These are phyloP conservation scores for Porcisia hertigi DNA, from an alignment of 208 protist genomes.

Conservation along the genomic window DNA sequence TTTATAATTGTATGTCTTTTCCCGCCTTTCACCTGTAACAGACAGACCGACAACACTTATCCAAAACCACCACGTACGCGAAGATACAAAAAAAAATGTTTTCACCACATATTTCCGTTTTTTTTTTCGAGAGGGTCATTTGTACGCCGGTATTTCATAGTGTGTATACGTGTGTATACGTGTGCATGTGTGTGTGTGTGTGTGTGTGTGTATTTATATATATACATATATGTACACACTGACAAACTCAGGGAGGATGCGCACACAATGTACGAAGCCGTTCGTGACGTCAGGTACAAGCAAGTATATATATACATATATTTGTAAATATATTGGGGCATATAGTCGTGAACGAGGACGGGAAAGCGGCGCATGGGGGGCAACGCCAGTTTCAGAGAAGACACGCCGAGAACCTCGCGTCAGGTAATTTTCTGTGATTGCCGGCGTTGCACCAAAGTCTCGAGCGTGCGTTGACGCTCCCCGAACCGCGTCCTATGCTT, in stretches of 20 bases:
- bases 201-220: neutral
- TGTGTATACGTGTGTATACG: neutral
- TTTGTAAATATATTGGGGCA: neutral
- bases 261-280: too few relatives aligned
- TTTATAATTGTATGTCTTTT: neutral
- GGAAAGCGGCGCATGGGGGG: too few relatives aligned
- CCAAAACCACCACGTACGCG: neutral
- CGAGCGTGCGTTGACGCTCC: too few relatives aligned
- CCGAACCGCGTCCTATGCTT: too few relatives aligned
- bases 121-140: neutral
- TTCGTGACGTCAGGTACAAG: too few relatives aligned
- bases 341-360: neutral
- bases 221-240: neutral
- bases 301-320: neutral
- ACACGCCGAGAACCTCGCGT: too few relatives aligned
- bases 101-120: neutral
- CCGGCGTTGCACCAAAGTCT: too few relatives aligned
- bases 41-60: too few relatives aligned
- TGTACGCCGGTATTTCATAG: too few relatives aligned
- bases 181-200: neutral
- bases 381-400: too few relatives aligned
- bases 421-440: too few relatives aligned
- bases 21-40: neutral
- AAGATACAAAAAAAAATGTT: neutral
- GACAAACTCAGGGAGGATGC: too few relatives aligned